A percentile compares a stretch with the other conserved stretches of the same genome.
phyloP scores from a whole-genome alignment of 2,329 filamentous ascomycete genomes.

The Fusarium piperis region DNA sequence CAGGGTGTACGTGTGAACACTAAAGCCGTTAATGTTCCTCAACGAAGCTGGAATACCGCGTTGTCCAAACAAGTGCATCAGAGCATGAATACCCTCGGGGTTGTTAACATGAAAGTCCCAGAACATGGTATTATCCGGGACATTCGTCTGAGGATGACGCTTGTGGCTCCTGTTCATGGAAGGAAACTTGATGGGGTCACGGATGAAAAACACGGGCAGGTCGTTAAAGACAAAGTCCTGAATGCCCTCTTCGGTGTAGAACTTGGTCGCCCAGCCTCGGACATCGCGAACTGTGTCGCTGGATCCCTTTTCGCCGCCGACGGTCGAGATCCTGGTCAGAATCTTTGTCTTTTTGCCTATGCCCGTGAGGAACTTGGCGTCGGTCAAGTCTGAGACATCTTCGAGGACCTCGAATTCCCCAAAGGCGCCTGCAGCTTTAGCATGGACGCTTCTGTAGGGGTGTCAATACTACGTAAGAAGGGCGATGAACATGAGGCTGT shows the following conservation, averaged over 20 bases:
- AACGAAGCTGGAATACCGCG: constrained; percentile 59
- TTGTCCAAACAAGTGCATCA: constrained; percentile 63
- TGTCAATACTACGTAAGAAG: constrained; percentile 31
- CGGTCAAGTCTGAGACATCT: constrained; percentile 17
- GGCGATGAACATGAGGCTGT: background rate
- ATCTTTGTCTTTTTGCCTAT: constrained; percentile 17
- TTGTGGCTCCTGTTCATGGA: constrained; percentile 58
- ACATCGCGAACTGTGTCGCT: constrained; percentile 74
- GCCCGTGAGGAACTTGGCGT: constrained; percentile 10
- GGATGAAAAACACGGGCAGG: constrained; percentile 60
- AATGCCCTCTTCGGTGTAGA: constrained; percentile 42
- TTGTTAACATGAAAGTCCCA: constrained; percentile 49
- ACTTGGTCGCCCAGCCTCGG: constrained; percentile 64
- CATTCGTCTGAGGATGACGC: constrained; percentile 53
- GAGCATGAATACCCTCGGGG: constrained; percentile 53
- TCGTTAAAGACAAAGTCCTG: constrained; percentile 52
- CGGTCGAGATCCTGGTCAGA: constrained; percentile 41
- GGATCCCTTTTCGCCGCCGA: constrained; percentile 71
- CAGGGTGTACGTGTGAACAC: constrained; percentile 60
- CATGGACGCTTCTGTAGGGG: constrained; percentile 8
- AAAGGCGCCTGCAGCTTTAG: constrained; percentile 21
- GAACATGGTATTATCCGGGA: constrained; percentile 55
- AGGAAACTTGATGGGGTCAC: constrained; percentile 59
- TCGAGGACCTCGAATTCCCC: constrained; percentile 19
- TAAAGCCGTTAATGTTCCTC: constrained; percentile 57